Base-by-base conservation (phyloP, 2,329 filamentous ascomycete genomes). In the Epichloe coenophiala region DNA sequence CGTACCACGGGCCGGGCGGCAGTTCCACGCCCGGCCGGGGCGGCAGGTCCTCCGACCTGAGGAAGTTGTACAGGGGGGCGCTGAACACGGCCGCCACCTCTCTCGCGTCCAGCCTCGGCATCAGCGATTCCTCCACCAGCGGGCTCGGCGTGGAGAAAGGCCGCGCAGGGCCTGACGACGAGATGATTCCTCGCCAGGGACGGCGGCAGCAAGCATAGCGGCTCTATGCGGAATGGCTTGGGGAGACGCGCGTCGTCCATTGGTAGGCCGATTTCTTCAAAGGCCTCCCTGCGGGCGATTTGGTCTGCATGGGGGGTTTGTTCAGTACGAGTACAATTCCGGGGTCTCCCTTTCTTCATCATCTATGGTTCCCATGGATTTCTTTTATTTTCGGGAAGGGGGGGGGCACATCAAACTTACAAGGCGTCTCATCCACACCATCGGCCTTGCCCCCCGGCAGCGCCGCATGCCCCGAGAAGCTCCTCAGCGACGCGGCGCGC, bases 81-180 rank as follows among this genome's bases (percentile, higher is more conserved):
- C 87, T 91, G 69, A 97, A 97, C 36, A 97, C 88, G 43, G 89
- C 90, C 2, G 89, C 90, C 2, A 97, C 91, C 68, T 97, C 91
- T 57, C 86, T 84, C 1, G 89, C 86, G 67, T 96, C 88, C 11
- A 96, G 75, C 39, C 81, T 77, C 0, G 91, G 90, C 53, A 88
- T 88, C 67, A 90, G 77, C 54, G 74, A 78, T 57, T 84, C 81
- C 61, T 86, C 86, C 3, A 80, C 81, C 48, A 76, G 71, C 23
- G 59, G 73, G 36, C 55, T 59, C 17, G 58, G 81, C 75, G 62
- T 87, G 82, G 15, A 97, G 73, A 54, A 91, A 85, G 21, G 86
- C 86, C 11, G 90, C 82, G 66, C 84, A 88, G 11, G 86, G 86
- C 36, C 81, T 78, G 36, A 90, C 86, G 9, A 82, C 81, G 36